Conservation (phyloP, 2,329 filamentous ascomycete genomes). For the Hypoxylon sp. region DNA sequence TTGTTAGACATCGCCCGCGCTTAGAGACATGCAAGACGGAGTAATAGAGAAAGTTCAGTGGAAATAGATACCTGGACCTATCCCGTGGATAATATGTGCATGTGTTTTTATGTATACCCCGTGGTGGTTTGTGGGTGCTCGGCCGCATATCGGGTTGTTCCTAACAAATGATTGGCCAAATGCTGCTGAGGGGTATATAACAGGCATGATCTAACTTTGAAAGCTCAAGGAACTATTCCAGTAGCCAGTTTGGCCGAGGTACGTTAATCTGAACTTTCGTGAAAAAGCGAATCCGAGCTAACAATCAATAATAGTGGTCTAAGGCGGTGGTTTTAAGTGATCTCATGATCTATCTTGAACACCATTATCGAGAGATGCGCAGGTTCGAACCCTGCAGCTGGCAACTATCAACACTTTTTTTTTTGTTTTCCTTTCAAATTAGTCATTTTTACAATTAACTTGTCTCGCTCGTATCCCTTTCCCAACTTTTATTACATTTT, state of each 20-base stretch:
- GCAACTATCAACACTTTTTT: slow-evolving; percentile 25
- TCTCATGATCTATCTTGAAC: slow-evolving; percentile 35
- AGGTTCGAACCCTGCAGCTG: slow-evolving; percentile 45
- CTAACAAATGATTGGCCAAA: slow-evolving; percentile 11
- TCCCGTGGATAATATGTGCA: neutral
- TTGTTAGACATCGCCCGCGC: neutral
- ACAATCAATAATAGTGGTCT: slow-evolving; percentile 30
- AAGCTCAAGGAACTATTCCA: slow-evolving; percentile 2
- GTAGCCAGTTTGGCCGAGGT: slow-evolving; percentile 42
- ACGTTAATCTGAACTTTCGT: slow-evolving; percentile 8
- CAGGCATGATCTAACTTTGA: neutral
- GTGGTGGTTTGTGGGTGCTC: slow-evolving; percentile 2
- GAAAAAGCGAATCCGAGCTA: slow-evolving; percentile 7
- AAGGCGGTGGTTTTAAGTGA: slow-evolving; percentile 44
- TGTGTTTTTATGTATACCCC: too few relatives aligned
- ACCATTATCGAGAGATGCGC: slow-evolving; percentile 45
- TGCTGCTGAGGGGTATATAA: slow-evolving; percentile 8
- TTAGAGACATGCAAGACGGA: neutral
- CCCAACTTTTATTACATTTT: neutral
- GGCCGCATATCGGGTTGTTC: neutral
- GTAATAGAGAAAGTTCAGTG: slow-evolving; percentile 16
- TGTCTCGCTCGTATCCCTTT: too few relatives aligned
- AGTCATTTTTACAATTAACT: too few relatives aligned
- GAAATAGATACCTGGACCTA: slow-evolving; percentile 5
- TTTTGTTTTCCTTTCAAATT: neutral